Percentiles rank a stretch among this genome's conserved stretches.
Evolutionary conservation across 1,284 basidiomycete species (phyloP).

Genomic region (Ceraceosorus bombacis): DNA sequence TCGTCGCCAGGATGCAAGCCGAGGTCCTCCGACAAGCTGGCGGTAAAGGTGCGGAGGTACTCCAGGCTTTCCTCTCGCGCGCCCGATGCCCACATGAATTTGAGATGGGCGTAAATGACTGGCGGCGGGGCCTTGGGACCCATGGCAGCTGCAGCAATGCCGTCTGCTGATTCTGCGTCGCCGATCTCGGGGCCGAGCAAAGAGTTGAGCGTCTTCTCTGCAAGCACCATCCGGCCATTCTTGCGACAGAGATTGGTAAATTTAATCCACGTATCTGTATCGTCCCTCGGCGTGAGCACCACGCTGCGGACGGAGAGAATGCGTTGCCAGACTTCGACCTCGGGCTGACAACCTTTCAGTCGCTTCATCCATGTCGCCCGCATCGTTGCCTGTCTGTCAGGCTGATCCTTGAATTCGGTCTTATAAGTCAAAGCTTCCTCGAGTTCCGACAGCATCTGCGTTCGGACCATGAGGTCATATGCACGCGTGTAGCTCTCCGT

Average conservation of each 20-base stretch:
- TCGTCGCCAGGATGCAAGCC: slow-evolving; percentile 51
- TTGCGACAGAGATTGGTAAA: slow-evolving; percentile 82
- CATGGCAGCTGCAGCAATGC: slow-evolving; percentile 18
- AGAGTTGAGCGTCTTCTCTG: slow-evolving; percentile 87
- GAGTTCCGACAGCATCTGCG: slow-evolving; percentile 96
- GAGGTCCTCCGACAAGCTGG: slow-evolving; percentile 65
- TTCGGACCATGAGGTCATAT: slow-evolving; percentile 89
- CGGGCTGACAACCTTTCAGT: slow-evolving; percentile 89
- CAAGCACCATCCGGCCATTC: slow-evolving; percentile 74
- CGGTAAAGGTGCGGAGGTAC: slow-evolving; percentile 78
- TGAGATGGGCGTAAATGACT: slow-evolving; percentile 93
- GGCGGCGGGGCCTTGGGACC: slow-evolving; percentile 65
- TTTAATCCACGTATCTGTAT: slow-evolving; percentile 95
- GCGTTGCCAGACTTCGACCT: slow-evolving; percentile 98
- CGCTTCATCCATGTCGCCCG: slow-evolving; percentile 52
- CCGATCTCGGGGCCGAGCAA: slow-evolving; percentile 38
- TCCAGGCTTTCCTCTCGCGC: slow-evolving; percentile 69
- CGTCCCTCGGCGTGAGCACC: slow-evolving; percentile 85
- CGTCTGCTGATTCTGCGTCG: slow-evolving; percentile 6
- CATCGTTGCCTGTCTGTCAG: slow-evolving; percentile 59
- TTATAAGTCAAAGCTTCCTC: slow-evolving; percentile 98
- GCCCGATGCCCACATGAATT: slow-evolving; percentile 91
- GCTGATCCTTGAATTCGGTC: slow-evolving; percentile 60
- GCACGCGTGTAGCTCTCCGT: slow-evolving; percentile 93
- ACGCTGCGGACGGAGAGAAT: slow-evolving; percentile 92